Percentiles rank a stretch among this genome's conserved stretches.
Conservation (phyloP, 495 filamentous ascomycete genomes). For the Lasiosphaeris hirsuta region DNA sequence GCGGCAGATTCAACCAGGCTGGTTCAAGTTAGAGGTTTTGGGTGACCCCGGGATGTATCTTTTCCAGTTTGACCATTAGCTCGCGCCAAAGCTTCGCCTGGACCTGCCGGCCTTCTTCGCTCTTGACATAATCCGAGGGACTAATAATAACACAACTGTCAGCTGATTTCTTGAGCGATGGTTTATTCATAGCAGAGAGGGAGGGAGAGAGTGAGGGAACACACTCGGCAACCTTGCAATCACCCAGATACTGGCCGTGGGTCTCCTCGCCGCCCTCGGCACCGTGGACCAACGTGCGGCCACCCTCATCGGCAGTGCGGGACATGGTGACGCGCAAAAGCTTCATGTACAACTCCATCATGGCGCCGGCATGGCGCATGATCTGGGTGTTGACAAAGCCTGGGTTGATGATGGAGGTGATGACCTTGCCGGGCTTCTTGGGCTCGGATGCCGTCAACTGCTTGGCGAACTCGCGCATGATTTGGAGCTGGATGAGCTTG, state of each 20-base stretch:
- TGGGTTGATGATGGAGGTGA: conserved; percentile 30
- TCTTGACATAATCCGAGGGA: conserved; percentile 15
- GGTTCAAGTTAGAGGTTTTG: conserved; percentile 6
- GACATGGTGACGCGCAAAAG: neutral
- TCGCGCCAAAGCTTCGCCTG: conserved; percentile 35
- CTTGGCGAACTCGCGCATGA: conserved; percentile 30
- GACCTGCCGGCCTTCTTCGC: conserved; percentile 20
- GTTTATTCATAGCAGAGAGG: neutral
- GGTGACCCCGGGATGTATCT: conserved; percentile 20
- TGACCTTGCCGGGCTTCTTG: conserved; percentile 24
- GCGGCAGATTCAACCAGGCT: neutral
- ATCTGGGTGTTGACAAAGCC: conserved; percentile 30
- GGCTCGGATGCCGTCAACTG: conserved; percentile 19
- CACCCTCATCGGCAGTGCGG: conserved; percentile 14
- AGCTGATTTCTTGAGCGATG: neutral
- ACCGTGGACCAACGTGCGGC: conserved; percentile 13
- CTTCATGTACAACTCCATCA: conserved; percentile 9
- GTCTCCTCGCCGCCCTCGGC: conserved; percentile 16
- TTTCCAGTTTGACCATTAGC: conserved; percentile 30
- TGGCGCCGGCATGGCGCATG: conserved; percentile 19
- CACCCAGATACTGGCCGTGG: conserved; percentile 33
- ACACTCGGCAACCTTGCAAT: conserved; percentile 27
- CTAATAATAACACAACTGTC: neutral
- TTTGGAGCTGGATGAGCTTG: conserved; percentile 35
- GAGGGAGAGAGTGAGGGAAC: too few species aligned